A percentile compares a stretch with the other conserved stretches of the same genome.
These are phyloP conservation scores for Tephrocybe sp. DNA, from an alignment of 768 basidiomycete species.

Conservation along the genomic window DNA sequence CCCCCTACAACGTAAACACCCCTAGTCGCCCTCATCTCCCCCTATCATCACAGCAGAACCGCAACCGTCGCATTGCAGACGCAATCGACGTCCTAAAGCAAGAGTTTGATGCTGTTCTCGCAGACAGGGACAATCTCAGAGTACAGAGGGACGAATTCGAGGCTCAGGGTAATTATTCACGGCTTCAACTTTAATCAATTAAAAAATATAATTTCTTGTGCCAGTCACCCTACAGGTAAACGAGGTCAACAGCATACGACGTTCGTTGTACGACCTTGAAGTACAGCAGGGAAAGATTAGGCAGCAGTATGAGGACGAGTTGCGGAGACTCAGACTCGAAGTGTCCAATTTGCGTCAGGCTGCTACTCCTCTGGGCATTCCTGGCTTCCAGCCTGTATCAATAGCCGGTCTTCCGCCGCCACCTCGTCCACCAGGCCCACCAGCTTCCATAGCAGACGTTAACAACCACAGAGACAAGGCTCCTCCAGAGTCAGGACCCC, in stretches of 20 bases:
- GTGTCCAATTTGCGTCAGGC: constrained; percentile 37
- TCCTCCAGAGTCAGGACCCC: background rate
- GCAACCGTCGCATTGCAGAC: constrained; percentile 53
- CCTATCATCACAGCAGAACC: constrained; percentile 2
- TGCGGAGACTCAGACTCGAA: constrained; percentile 68
- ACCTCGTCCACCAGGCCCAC: constrained; percentile 1
- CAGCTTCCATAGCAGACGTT: background rate
- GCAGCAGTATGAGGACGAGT: constrained; percentile 84
- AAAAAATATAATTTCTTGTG: background rate
- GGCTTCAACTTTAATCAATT: no score
- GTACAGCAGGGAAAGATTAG: constrained; percentile 82
- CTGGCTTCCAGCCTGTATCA: constrained; percentile 14
- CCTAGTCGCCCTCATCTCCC: background rate
- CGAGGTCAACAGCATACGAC: constrained; percentile 87
- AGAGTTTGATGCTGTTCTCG: constrained; percentile 71
- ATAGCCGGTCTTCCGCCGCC: constrained; percentile 5
- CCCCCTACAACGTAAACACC: constrained; percentile 1
- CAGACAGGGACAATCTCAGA: constrained; percentile 55
- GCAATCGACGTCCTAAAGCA: constrained; percentile 73
- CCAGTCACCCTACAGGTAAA: constrained; percentile 82
- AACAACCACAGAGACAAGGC: constrained; percentile 6
- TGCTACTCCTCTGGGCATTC: constrained; percentile 17
- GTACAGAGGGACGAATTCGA: constrained; percentile 91
- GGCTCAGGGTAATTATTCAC: constrained; percentile 61
- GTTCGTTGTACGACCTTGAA: constrained; percentile 90